Evolutionary conservation across 1,284 basidiomycete genomes (phyloP), one percentile per base, ranked within the genome.

Genomic region (Ceratobasidium sp.): DNA sequence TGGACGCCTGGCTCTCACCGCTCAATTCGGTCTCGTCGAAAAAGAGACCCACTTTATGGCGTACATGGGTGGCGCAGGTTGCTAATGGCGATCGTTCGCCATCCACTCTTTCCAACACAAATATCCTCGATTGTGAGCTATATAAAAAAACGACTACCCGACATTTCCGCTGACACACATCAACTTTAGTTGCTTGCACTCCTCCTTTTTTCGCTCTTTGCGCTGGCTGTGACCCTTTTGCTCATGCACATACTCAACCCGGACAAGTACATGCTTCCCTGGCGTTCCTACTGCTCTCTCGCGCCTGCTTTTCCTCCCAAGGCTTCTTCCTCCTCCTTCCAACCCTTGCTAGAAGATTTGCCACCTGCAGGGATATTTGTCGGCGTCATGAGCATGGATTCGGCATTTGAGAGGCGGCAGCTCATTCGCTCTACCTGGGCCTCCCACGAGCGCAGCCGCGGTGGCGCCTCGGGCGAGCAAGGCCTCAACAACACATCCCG

Each of bases 221-320:
- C 88, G 73, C 86, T 93, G 74, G 88, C 88, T 75, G 84, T 81
- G 23, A 85, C 83, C 6, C 86, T 94, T 73, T 84, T 92, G 70
- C 86, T 98, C 80, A 95, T 95, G 79, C 92, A 96, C 80, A 87
- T 96, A 75, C 87, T 98, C 78, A 96, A 98, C 79, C 94, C 95
- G 56, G 96, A 99, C 85, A 98, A 98, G 80, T 91, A 92, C 72
- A 91, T 94, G 16, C 82, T 96, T 36, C 95, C 96, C 53, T 99
- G 95, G 95, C 88, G 95, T 75, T 88, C 90, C 30, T 96, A 96
- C 80, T 98, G 96, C 81, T 86, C 91, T 74, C 85, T 88, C 49
- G 23, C 78, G 76, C 16, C 76, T 76, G 0, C 56, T 64, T 4
- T 79, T 78, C 83, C 85, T 63, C 72, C 81, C 42, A 84, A 86